Evolutionary conservation across 1,284 basidiomycete genomes (phyloP).

Genomic region (Neotropicomus parvogracilis): DNA sequence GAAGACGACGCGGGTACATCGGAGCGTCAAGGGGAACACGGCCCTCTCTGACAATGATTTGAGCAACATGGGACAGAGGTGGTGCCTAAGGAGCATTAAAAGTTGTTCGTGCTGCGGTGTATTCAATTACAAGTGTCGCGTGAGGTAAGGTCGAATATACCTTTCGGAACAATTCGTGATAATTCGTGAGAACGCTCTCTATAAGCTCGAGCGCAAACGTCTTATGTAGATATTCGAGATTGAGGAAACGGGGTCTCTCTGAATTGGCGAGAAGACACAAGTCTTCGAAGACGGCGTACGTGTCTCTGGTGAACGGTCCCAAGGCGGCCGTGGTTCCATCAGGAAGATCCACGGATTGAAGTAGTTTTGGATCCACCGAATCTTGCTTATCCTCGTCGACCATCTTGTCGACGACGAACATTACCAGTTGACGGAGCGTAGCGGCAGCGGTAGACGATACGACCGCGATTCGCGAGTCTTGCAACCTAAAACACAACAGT

Average conservation of each 20-base stretch:
- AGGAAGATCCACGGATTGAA: conserved; percentile 54
- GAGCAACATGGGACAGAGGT: conserved; percentile 87
- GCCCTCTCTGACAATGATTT: conserved; percentile 83
- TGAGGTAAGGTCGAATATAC: conserved; percentile 37
- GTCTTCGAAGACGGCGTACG: conserved; percentile 87
- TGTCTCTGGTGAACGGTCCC: conserved; percentile 80
- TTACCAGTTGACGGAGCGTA: conserved; percentile 92
- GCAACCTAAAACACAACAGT: conserved; percentile 88
- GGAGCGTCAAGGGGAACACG: conserved; percentile 83
- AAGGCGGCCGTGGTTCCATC: conserved; percentile 60
- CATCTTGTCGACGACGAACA: conserved; percentile 97
- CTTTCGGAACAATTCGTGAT: conserved; percentile 82
- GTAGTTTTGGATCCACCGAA: conserved; percentile 30
- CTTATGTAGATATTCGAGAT: conserved; percentile 82
- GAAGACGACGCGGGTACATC: conserved; percentile 91
- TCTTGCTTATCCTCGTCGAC: conserved; percentile 70
- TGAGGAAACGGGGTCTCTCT: conserved; percentile 81
- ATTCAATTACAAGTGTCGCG: conserved; percentile 3
- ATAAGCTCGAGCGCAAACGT: conserved; percentile 95
- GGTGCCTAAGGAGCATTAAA: conserved; percentile 79
- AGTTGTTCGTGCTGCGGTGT: conserved; percentile 70
- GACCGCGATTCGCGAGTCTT: conserved; percentile 92
- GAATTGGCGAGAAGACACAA: conserved; percentile 83
- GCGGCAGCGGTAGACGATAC: conserved; percentile 97
- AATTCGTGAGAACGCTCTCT: conserved; percentile 95